Conservation (phyloP, 805 yeast genomes). For the Candida methanosorbosa region DNA sequence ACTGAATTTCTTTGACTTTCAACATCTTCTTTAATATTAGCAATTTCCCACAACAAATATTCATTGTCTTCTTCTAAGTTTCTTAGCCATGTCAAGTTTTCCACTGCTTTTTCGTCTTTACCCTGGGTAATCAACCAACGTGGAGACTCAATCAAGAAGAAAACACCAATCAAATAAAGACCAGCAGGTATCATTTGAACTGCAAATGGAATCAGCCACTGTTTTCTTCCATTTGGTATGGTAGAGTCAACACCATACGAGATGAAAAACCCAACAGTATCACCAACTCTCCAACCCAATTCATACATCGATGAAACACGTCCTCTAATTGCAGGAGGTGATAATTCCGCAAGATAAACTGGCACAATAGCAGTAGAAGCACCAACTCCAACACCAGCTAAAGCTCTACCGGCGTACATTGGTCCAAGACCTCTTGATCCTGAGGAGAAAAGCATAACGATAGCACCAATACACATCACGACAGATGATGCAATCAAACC, state of each 20-base stretch:
- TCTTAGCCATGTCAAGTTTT: conserved; percentile 41
- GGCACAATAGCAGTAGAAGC: conserved; percentile 75
- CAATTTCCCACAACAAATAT: conserved; percentile 43
- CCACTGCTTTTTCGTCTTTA: conserved; percentile 24
- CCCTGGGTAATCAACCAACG: conserved; percentile 61
- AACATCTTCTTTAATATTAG: conserved; percentile 64
- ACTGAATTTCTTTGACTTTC: conserved; percentile 74
- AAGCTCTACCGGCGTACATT: conserved; percentile 64
- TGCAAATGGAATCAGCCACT: conserved; percentile 47
- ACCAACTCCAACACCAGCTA: conserved; percentile 69
- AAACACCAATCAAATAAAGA: conserved; percentile 62
- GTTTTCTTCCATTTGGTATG: conserved; percentile 28
- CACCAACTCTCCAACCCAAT: conserved; percentile 90
- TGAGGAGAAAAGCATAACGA: conserved; percentile 60
- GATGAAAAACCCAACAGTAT: conserved; percentile 75
- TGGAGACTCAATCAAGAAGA: conserved; percentile 78
- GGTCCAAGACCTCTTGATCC: conserved; percentile 38
- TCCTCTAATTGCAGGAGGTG: conserved; percentile 74
- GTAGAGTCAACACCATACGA: conserved; percentile 61
- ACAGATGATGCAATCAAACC: conserved; percentile 56
- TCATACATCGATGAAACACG: conserved; percentile 74
- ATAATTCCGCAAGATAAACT: conserved; percentile 77
- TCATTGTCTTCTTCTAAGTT: conserved; percentile 74
- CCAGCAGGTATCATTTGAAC: conserved; percentile 59
- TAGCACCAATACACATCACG: conserved; percentile 62